Conservation (phyloP, 768 basidiomycete genomes). For the Tricholoma saponaceum region DNA sequence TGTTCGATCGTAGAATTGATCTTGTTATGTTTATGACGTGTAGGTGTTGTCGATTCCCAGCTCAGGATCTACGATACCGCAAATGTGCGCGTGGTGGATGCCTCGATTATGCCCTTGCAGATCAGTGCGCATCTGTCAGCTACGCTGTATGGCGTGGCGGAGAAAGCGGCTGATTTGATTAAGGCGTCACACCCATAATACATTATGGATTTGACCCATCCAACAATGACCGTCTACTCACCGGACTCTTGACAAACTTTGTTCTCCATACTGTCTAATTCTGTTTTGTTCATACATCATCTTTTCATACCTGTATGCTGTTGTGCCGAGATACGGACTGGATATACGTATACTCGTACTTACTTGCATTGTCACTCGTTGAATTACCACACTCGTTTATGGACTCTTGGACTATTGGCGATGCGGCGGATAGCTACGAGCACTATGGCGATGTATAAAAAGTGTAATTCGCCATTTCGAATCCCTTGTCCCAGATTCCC, state of each 20-base stretch:
- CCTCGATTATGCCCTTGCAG: conserved; percentile 44
- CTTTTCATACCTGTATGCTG: not conserved
- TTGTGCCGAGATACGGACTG: not conserved
- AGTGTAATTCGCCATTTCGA: too few relatives aligned
- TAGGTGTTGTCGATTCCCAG: conserved; percentile 46
- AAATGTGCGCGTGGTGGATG: conserved; percentile 51
- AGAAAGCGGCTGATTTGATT: conserved; percentile 51
- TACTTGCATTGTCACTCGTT: too few relatives aligned
- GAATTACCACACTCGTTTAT: too few relatives aligned
- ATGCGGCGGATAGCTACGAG: too few relatives aligned
- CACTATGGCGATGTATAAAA: too few relatives aligned
- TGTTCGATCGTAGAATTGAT: not conserved
- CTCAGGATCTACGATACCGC: conserved; percentile 42
- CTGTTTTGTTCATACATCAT: not conserved
- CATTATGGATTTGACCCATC: too few relatives aligned
- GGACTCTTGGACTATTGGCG: too few relatives aligned
- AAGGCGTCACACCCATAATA: conserved; percentile 29
- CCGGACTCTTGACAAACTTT: not conserved
- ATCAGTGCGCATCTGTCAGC: conserved; percentile 43
- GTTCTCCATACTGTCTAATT: not conserved
- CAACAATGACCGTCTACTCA: not conserved
- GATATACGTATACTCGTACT: not conserved
- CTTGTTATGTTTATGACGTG: conserved; percentile 9
- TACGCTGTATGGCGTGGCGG: conserved; percentile 51
- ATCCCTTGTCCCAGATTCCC: too few relatives aligned